Evolutionary conservation across 2,329 filamentous ascomycete species (phyloP), one percentile per base, ranked within the genome.

Genomic region (Microascus cirrosus): DNA sequence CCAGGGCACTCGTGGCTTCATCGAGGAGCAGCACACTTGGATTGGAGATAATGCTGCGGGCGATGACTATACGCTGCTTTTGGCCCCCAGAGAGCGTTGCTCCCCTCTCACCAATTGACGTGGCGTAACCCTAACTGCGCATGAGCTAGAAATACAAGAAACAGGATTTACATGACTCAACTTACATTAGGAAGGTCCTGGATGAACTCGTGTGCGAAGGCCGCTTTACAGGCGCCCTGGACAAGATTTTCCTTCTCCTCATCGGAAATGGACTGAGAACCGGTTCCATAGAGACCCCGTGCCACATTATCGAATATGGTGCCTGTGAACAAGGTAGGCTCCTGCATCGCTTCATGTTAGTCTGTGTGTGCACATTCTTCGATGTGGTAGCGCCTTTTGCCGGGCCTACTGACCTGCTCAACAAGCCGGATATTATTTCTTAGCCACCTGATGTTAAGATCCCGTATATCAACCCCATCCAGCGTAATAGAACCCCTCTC

Each of bases 1-100:
- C 73, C 13, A 77, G 65, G 1, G 84, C 82, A 54, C 79, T 84
- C 0, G 85, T 89, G 1, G 85, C 85, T 66, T 89, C 85, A 62
- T 89, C 85, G 1, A 89, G 72, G 34, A 89, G 78, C 0, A 89
- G 71, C 50, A 89, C 81, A 2, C 74, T 74, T 0, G 85, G 84
- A 58, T 84, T 73, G 28, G 82, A 82, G 53, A 88, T 75, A 61
- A 88, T 85, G 60, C 80, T 83, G 22, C 84, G 77, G 1, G 85
- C 85, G 61, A 88, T 87, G 1, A 83, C 80, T 28, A 88, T 74
- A 5, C 85, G 77, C 64, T 88, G 85, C 57, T 84, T 78, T 63
- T 88, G 84, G 1, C 85, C 85, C 10, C 85, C 85, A 6, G 82
- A 86, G 0, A 89, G 71, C 54, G 82, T 83, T 8, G 82, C 80